These are phyloP conservation scores for Chaetomium fimeti DNA, from an alignment of 495 filamentous ascomycete genomes.

Conservation along the genomic window DNA sequence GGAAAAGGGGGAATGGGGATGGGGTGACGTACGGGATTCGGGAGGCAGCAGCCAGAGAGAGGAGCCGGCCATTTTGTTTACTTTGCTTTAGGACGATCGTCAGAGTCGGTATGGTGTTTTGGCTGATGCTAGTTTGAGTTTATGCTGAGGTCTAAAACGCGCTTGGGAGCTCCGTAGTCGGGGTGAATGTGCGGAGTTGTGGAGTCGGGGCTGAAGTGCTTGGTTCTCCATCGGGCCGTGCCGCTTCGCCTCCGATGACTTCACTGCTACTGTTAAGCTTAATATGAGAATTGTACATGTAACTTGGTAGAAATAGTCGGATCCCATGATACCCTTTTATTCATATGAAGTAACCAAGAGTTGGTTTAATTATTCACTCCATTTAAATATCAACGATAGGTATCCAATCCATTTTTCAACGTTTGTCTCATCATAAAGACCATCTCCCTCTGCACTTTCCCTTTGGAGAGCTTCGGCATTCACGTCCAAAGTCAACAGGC, in stretches of 20 bases:
- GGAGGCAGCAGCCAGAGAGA: constrained; percentile 40
- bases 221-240: background rate
- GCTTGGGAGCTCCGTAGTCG: background rate
- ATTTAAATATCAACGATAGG: too few relatives aligned
- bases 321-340: too few relatives aligned
- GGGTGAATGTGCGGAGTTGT: background rate
- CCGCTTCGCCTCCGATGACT: background rate
- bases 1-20: background rate
- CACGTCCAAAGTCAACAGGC: too few relatives aligned
- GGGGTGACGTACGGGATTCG: constrained; percentile 1
- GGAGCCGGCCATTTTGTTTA: constrained; percentile 30
- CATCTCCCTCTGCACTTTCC: too few relatives aligned
- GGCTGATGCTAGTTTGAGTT: background rate
- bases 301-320: too few relatives aligned
- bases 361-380: too few relatives aligned
- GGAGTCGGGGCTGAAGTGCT: background rate
- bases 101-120: background rate
- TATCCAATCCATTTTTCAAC: too few relatives aligned
- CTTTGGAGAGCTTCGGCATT: too few relatives aligned
- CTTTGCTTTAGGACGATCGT: background rate
- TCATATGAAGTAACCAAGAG: too few relatives aligned
- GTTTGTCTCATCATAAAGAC: too few relatives aligned
- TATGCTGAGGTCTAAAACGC: background rate
- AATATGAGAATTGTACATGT: too few relatives aligned
- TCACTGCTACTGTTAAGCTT: background rate